Conservation (phyloP, 2,329 filamentous ascomycete genomes). For the Aspergillus thermomutatus region DNA sequence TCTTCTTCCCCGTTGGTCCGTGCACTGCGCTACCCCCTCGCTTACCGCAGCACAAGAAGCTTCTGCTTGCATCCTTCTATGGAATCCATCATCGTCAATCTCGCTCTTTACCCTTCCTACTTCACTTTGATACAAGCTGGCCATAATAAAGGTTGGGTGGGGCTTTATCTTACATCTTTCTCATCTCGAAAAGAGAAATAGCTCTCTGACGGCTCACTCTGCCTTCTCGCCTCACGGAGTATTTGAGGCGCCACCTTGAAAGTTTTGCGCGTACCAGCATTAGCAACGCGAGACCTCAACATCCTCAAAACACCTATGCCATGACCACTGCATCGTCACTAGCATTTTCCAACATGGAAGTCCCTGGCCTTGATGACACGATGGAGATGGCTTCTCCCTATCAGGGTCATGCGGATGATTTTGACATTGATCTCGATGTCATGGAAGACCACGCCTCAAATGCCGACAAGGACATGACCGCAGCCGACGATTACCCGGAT, state of each 20-base stretch:
- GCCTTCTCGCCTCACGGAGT: constrained; percentile 5
- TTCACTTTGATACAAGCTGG: not conserved
- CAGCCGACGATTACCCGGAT: constrained; percentile 37
- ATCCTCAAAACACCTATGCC: constrained; percentile 19
- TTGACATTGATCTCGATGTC: constrained; percentile 58
- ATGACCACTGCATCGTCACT: constrained; percentile 35
- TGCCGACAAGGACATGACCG: constrained; percentile 50
- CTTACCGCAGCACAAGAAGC: constrained; percentile 32
- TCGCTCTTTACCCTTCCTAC: constrained; percentile 5
- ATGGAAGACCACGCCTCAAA: constrained; percentile 56
- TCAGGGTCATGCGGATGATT: constrained; percentile 48
- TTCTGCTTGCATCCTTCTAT: constrained; percentile 10
- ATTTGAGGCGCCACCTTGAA: constrained; percentile 17
- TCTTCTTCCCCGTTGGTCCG: constrained; percentile 34
- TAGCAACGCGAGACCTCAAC: not conserved
- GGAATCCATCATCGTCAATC: not conserved
- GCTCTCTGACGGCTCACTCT: not conserved
- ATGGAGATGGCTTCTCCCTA: constrained; percentile 44
- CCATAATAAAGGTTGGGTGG: not conserved
- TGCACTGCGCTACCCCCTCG: constrained; percentile 34
- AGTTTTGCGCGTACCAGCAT: constrained; percentile 16
- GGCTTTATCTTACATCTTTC: not conserved
- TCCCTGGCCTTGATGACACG: constrained; percentile 38
- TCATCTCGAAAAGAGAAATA: not conserved
- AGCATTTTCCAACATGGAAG: constrained; percentile 35